A percentile compares a stretch with the other conserved stretches of the same genome.
Conservation (phyloP, 2,329 filamentous ascomycete genomes). For the Bipolaris sorokiniana region DNA sequence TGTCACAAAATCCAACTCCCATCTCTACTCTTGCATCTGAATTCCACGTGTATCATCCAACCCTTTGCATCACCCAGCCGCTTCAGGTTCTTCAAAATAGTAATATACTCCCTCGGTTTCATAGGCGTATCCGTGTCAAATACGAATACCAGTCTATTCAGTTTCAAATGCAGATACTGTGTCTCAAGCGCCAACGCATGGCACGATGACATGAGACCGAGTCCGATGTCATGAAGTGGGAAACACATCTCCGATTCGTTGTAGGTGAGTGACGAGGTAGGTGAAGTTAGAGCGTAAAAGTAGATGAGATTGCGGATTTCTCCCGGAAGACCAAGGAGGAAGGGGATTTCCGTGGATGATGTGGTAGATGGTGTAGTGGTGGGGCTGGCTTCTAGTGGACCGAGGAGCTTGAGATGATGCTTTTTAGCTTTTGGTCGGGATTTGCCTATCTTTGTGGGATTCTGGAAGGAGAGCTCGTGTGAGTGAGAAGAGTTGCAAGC, state of each 20-base stretch:
- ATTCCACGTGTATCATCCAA: neutral
- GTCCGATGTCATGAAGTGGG: conserved; percentile 17
- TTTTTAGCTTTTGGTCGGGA: conserved; percentile 1
- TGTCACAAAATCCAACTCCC: neutral
- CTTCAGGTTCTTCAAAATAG: neutral
- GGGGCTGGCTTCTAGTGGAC: neutral
- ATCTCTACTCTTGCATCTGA: neutral
- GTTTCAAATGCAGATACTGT: conserved; percentile 13
- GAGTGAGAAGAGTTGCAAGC: no score
- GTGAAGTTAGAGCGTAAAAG: conserved; percentile 14
- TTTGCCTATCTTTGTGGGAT: conserved; percentile 1
- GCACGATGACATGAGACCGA: conserved; percentile 22
- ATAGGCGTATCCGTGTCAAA: no score
- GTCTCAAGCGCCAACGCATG: conserved; percentile 22
- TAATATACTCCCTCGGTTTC: neutral
- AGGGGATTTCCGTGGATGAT: conserved; percentile 2
- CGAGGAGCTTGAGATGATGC: conserved; percentile 8
- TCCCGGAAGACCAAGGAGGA: conserved; percentile 18
- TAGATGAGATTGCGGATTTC: conserved; percentile 24
- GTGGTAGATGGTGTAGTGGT: neutral
- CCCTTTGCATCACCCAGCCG: neutral
- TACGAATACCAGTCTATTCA: conserved; percentile 19
- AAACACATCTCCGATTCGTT: conserved; percentile 12
- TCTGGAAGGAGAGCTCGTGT: neutral
- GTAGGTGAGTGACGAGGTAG: conserved; percentile 10